Conservation (phyloP, 176 grass and related monocot genomes). For the Carex parvula region DNA sequence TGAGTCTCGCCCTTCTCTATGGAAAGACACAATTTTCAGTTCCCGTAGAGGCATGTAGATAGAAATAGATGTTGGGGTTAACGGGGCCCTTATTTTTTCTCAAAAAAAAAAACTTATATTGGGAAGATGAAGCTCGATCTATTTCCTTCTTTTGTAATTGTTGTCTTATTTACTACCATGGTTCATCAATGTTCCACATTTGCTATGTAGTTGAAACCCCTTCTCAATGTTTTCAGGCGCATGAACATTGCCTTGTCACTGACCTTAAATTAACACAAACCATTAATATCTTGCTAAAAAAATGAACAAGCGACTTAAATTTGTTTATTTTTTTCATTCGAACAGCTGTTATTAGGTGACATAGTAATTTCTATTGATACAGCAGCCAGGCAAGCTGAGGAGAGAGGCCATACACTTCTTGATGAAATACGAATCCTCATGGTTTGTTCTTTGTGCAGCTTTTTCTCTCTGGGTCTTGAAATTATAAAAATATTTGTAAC, state of each 20-base stretch:
- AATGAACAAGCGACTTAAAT: neutral
- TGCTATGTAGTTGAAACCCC: neutral
- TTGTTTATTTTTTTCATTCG: constrained; percentile 24
- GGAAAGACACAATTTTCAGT: neutral
- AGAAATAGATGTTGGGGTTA: neutral
- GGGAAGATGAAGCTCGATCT: neutral
- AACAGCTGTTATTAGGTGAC: constrained; percentile 80
- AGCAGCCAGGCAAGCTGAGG: constrained; percentile 65
- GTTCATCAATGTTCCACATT: neutral
- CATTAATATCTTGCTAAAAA: neutral
- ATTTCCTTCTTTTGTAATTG: neutral
- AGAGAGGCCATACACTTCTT: constrained; percentile 61
- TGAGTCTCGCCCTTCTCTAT: neutral
- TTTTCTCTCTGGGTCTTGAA: neutral
- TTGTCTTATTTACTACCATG: neutral
- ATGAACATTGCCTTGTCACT: neutral
- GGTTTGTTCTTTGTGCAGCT: constrained; percentile 38
- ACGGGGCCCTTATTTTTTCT: neutral
- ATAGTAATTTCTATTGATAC: constrained; percentile 83
- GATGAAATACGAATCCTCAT: constrained; percentile 94
- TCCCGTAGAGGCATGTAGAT: neutral
- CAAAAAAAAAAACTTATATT: neutral
- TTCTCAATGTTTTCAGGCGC: neutral
- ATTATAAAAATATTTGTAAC: neutral
- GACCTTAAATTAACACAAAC: neutral